Conservation (phyloP, 1,284 basidiomycete species). For the Apiotrichum sp. region DNA sequence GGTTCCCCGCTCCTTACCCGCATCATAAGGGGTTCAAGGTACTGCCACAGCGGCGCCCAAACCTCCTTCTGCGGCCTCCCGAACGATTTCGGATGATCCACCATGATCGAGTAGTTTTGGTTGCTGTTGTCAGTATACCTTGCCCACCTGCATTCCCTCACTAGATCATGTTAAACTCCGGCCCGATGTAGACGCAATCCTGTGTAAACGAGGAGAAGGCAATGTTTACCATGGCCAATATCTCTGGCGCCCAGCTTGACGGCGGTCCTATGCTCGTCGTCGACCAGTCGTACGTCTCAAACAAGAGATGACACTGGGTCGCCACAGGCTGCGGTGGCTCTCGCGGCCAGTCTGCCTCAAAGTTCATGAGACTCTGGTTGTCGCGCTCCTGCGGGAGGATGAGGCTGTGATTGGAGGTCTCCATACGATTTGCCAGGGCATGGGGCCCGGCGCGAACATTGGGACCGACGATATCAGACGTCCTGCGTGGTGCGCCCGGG, state of each 20-base stretch:
- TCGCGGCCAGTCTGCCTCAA: background rate
- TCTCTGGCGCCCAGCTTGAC: constrained; percentile 11
- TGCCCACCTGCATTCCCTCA: background rate
- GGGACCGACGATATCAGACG: too few relatives aligned
- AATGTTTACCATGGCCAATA: constrained; percentile 1
- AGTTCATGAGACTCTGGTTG: too few relatives aligned
- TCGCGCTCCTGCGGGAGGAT: background rate
- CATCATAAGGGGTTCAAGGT: constrained; percentile 19
- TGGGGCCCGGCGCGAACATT: too few relatives aligned
- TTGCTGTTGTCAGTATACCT: constrained; percentile 22
- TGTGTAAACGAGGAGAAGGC: constrained; percentile 3
- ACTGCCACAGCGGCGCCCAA: constrained; percentile 27
- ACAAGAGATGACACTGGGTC: constrained; percentile 18
- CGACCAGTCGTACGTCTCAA: constrained; percentile 34
- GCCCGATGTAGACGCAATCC: constrained; percentile 32
- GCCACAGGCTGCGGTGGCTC: background rate
- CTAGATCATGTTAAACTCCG: constrained; percentile 34
- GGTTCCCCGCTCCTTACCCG: constrained; percentile 16
- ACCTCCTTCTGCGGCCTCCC: constrained; percentile 26
- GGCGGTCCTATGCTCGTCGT: constrained; percentile 30
- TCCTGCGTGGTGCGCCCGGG: too few relatives aligned
- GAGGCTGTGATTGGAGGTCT: background rate
- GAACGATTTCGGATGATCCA: constrained; percentile 30
- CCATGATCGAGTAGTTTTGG: constrained; percentile 20
- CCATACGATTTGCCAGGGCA: too few relatives aligned